Conservation (phyloP, 1,139 yeast species). For the Hemisphaericaspora lyxosophila region DNA sequence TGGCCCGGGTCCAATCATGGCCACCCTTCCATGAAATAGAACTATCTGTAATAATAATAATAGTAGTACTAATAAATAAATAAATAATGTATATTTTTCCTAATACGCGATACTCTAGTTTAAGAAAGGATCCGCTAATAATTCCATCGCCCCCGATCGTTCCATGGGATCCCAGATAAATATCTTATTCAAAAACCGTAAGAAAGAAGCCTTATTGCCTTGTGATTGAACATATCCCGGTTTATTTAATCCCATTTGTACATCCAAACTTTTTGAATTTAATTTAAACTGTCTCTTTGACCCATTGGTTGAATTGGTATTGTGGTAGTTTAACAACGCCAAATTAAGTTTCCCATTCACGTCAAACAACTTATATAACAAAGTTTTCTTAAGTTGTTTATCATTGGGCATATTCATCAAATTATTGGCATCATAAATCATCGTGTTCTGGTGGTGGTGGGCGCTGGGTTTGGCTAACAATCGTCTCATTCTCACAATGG, state of each 20-base stretch:
- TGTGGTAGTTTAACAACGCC: slow-evolving; percentile 25
- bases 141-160: slow-evolving; percentile 43
- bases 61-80: too few species aligned
- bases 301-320: slow-evolving; percentile 19
- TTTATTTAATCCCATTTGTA: slow-evolving; percentile 35
- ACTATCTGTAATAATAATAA: too few species aligned
- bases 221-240: slow-evolving; percentile 5
- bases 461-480: slow-evolving; percentile 18
- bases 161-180: slow-evolving; percentile 58
- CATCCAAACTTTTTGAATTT: slow-evolving; percentile 38
- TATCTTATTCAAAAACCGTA: slow-evolving; percentile 36
- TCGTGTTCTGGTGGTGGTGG: slow-evolving; percentile 1
- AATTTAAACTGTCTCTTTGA: slow-evolving; percentile 27
- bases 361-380: slow-evolving; percentile 42
- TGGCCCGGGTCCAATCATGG: slow-evolving; percentile 74
- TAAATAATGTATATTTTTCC: too few species aligned
- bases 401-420: slow-evolving; percentile 17
- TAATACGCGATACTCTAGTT: background rate
- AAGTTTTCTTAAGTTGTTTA: slow-evolving; percentile 29
- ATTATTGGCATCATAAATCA: slow-evolving; percentile 9
- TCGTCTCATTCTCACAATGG: slow-evolving; percentile 26
- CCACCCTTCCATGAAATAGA: slow-evolving; percentile 42
- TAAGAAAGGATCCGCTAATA: slow-evolving; percentile 39
- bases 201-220: slow-evolving; percentile 16
- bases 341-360: slow-evolving; percentile 38